phyloP scores from a whole-genome alignment of 306 rosid genomes.

The Vachellia collinsii region DNA sequence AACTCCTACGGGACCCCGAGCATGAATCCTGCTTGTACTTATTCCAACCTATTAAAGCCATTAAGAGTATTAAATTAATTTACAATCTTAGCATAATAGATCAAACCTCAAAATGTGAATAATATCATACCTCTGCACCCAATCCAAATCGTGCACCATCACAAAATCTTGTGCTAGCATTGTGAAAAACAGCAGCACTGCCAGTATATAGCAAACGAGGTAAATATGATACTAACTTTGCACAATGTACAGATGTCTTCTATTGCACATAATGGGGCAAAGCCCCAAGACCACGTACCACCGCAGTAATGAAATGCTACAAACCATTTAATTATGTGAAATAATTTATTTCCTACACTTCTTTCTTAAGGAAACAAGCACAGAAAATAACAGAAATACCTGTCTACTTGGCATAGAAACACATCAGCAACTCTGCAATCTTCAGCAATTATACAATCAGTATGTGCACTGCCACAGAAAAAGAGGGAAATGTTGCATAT shows the following conservation, averaged over 20 bases:
- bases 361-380: background rate
- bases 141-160: conserved; percentile 98
- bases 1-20: conserved; percentile 99
- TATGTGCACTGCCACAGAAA: conserved; percentile 77
- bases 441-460: conserved; percentile 86
- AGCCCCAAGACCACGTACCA: background rate
- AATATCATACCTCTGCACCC: conserved; percentile 85
- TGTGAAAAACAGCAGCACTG: conserved; percentile 99
- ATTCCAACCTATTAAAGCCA: conserved; percentile 76
- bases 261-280: background rate
- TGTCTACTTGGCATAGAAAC: conserved; percentile 87
- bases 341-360: background rate
- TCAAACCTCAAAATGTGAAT: conserved; percentile 1
- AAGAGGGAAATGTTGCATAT: conserved; percentile 25
- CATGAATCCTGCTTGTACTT: conserved; percentile 97
- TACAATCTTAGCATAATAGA: conserved; percentile 17
- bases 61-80: conserved; percentile 15
- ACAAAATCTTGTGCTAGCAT: conserved; percentile 95
- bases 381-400: conserved; percentile 44
- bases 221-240: conserved; percentile 5
- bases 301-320: background rate
- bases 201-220: conserved; percentile 34
- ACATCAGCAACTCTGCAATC: conserved; percentile 69
- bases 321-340: background rate
- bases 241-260: background rate